Evolutionary conservation across 495 filamentous ascomycete genomes (phyloP).

Genomic region (Xylaria palmicola): DNA sequence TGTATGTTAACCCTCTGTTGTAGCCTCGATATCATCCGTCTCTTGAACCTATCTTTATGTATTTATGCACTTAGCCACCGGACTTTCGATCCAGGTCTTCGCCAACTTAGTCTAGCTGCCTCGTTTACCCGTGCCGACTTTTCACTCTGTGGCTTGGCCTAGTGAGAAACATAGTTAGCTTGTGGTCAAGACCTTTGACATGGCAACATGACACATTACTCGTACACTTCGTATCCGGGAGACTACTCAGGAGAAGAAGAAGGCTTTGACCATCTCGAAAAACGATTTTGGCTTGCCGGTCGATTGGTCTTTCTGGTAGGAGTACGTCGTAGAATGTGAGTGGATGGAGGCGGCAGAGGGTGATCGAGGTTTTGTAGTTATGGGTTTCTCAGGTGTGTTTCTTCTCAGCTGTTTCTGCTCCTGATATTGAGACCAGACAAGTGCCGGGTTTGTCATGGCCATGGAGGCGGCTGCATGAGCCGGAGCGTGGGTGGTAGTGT

Average conservation of each 20-base stretch:
- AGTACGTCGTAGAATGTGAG: constrained; percentile 24
- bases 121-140: too few relatives aligned
- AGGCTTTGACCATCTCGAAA: not conserved
- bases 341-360: constrained; percentile 24
- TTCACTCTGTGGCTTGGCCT: too few relatives aligned
- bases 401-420: constrained; percentile 17
- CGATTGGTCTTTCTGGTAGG: constrained; percentile 20
- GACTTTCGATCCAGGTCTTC: too few relatives aligned
- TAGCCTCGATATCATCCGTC: too few relatives aligned
- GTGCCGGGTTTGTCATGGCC: constrained; percentile 24
- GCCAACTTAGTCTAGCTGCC: too few relatives aligned
- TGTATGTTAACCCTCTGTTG: too few relatives aligned
- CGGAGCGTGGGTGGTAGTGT: not conserved
- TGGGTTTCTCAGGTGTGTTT: not conserved
- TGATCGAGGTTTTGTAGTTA: not conserved
- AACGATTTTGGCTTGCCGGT: not conserved
- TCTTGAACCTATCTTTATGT: too few relatives aligned
- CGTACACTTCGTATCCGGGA: too few relatives aligned
- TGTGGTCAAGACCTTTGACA: too few relatives aligned
- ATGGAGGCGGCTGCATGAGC: constrained; percentile 21
- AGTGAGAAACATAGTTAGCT: too few relatives aligned
- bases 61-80: too few relatives aligned
- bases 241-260: not conserved
- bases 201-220: too few relatives aligned
- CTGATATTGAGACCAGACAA: constrained; percentile 21